Base-by-base conservation (phyloP, 2,329 filamentous ascomycete genomes). In the Fusarium domesticum region DNA sequence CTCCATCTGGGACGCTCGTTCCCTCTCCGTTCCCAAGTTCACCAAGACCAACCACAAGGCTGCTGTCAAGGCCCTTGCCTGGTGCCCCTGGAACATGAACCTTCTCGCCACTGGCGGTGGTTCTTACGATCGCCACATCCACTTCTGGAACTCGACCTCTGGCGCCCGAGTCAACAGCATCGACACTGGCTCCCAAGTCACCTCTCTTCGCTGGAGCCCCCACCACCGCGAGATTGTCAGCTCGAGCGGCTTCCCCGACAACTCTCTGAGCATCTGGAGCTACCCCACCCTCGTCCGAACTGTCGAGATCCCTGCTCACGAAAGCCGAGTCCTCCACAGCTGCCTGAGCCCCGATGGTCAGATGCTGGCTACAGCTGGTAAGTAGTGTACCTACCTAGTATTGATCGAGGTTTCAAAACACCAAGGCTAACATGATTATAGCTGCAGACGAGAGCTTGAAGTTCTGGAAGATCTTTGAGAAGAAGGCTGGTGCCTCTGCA, bases 401-500 rank as follows among this genome's bases (percentile, higher is more conserved):
- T 4, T 19, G 6, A 2, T 4, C 2, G 18, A 39, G 5, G 37
- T 3, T 28, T 4, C 3, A 7, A 37, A 14, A 8, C 10, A n/a
- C 23, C 18, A 20, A 16, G 20, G 15, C 47, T 57, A 53, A 57
- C 44, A 37, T 35, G 2, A 30, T 37, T 34, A 12, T 39, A 83
- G 88, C 92, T 59, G 91, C 92, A 30, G 93, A 98, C 62, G 93
- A 98, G 77, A 92, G 86, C 64, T 78, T 98, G 69, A 98, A 98
- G 76, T 98, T 98, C 79, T 98, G 93, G 93, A 98, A 98, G 83
- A 80, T 98, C 60, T 98, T 98, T 64, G 93, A 98, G 80, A 96
- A 96, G 81, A 97, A 96, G 81, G 77, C 91, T 15, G 90, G 89
- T 43, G 75, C 80, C 47, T 74, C 80, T 48, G 80, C 84, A 39